Conservation (phyloP, 2,329 filamentous ascomycete species). For the Aureobasidium lini region DNA sequence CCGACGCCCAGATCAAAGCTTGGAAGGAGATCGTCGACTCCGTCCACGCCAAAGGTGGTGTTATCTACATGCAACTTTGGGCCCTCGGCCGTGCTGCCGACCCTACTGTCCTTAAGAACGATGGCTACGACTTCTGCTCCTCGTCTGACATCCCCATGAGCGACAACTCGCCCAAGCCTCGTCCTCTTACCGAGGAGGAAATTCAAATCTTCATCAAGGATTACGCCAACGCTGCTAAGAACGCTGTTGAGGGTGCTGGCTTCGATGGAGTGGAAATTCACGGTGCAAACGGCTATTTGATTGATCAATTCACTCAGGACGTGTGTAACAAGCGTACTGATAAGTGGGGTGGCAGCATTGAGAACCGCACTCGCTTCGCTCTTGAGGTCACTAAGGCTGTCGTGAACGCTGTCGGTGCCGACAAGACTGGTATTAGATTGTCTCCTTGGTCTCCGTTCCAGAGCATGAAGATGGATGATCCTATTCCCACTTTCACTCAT, state of each 20-base stretch:
- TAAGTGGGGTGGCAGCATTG: conserved; percentile 39
- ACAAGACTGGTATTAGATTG: conserved; percentile 50
- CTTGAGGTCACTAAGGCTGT: conserved; percentile 49
- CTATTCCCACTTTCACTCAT: conserved; percentile 56
- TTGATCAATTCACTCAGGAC: conserved; percentile 58
- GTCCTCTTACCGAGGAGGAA: conserved; percentile 32
- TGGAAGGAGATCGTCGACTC: conserved; percentile 56
- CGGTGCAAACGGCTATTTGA: conserved; percentile 46
- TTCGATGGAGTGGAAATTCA: conserved; percentile 56
- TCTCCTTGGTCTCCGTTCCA: conserved; percentile 56
- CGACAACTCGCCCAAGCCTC: conserved; percentile 27
- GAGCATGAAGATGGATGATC: conserved; percentile 55
- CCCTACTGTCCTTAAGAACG: conserved; percentile 28
- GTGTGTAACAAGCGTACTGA: conserved; percentile 48
- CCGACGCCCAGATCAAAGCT: conserved; percentile 46
- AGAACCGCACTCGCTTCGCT: conserved; percentile 44
- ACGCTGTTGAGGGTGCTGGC: conserved; percentile 40
- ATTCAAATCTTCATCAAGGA: conserved; percentile 31
- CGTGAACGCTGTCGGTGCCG: conserved; percentile 42
- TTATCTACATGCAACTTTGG: conserved; percentile 58
- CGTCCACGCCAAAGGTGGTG: conserved; percentile 55
- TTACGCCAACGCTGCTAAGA: conserved; percentile 38
- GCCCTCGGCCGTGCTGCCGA: conserved; percentile 50
- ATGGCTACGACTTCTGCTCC: conserved; percentile 24
- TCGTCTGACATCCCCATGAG: conserved; percentile 28